phyloP scores from a whole-genome alignment of 2,329 filamentous ascomycete species.

The Mycosphaerella sp. region DNA sequence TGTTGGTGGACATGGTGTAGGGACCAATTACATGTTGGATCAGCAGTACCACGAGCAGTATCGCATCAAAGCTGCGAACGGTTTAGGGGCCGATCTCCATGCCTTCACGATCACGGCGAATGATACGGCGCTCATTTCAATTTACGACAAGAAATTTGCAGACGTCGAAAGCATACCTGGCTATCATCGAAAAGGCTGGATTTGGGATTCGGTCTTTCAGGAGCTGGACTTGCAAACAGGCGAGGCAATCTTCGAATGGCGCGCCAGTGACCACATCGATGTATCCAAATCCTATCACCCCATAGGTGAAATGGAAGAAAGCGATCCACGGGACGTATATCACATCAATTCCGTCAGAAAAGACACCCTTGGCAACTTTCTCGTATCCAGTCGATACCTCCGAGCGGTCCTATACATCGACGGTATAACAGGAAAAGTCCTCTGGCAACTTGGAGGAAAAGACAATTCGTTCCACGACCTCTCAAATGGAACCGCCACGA shows the following conservation, averaged over 20 bases:
- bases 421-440: constrained; percentile 41
- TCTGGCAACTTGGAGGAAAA: constrained; percentile 46
- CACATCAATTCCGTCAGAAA: constrained; percentile 54
- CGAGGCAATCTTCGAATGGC: constrained; percentile 53
- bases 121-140: constrained; percentile 39
- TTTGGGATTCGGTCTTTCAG: constrained; percentile 33
- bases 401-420: constrained; percentile 46
- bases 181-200: constrained; percentile 30
- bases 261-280: constrained; percentile 47
- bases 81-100: constrained; percentile 37
- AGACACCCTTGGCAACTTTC: constrained; percentile 45
- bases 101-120: constrained; percentile 38
- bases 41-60: constrained; percentile 30
- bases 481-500: constrained; percentile 22
- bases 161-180: constrained; percentile 18
- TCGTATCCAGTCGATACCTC: constrained; percentile 49
- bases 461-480: constrained; percentile 28
- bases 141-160: constrained; percentile 29
- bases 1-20: constrained; percentile 44
- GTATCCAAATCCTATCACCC: constrained; percentile 39
- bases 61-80: constrained; percentile 36
- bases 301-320: constrained; percentile 34
- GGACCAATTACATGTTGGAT: constrained; percentile 42
- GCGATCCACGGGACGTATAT: constrained; percentile 49
- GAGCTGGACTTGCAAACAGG: constrained; percentile 47